phyloP scores from a whole-genome alignment of 140 eudicot species.

The Anethum foeniculum region DNA sequence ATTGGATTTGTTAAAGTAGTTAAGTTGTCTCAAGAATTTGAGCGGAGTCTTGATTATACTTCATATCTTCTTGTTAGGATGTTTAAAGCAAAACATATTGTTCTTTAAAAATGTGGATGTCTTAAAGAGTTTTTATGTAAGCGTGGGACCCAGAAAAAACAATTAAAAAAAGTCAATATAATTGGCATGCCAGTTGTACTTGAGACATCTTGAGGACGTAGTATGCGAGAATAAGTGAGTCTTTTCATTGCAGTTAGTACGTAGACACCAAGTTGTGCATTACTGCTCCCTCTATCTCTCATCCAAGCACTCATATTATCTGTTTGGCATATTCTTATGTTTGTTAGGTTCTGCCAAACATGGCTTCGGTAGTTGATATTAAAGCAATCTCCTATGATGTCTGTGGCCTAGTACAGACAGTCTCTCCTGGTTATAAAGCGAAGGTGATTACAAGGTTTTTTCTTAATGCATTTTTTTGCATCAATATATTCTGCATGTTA shows the following conservation, averaged over 20 bases:
- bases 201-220: not conserved
- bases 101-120: not conserved
- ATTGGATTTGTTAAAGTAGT: not conserved
- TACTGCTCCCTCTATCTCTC: conserved; percentile 1
- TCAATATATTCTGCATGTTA: not conserved
- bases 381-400: conserved; percentile 86
- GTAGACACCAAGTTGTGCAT: not conserved
- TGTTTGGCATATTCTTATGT: conserved; percentile 8
- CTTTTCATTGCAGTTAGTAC: not conserved
- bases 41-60: not conserved
- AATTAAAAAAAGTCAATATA: not conserved
- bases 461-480: not conserved
- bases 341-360: conserved; percentile 82
- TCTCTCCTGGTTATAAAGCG: conserved; percentile 61
- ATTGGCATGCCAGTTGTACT: not conserved
- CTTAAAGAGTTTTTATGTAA: not conserved
- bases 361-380: conserved; percentile 84
- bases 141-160: not conserved
- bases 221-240: not conserved
- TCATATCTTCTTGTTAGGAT: not conserved
- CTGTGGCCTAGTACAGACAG: conserved; percentile 69
- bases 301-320: not conserved
- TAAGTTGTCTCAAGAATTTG: not conserved
- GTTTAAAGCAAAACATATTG: not conserved
- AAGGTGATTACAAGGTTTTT: conserved; percentile 39